A percentile compares a stretch with the other conserved stretches of the same genome.
Evolutionary conservation across 2,329 filamentous ascomycete genomes (phyloP).

Genomic region (Colletotrichum somersetense): DNA sequence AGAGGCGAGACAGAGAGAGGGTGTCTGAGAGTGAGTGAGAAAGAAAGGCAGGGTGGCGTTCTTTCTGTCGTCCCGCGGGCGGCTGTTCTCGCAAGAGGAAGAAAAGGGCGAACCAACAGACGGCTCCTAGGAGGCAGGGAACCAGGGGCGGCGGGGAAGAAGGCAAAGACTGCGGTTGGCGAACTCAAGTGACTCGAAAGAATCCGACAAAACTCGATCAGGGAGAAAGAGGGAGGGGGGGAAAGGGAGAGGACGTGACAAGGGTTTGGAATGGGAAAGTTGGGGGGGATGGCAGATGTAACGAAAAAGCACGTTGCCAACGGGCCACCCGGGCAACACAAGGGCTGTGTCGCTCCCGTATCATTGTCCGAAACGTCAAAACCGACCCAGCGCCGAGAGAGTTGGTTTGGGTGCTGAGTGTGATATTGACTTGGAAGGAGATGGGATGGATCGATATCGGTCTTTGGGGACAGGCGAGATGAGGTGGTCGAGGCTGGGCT

Average conservation of each 20-base stretch:
- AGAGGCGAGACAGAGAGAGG: neutral
- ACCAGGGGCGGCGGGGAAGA: neutral
- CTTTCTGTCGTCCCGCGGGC: slow-evolving; percentile 25
- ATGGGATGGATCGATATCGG: slow-evolving; percentile 7
- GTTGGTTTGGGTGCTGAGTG: slow-evolving; percentile 38
- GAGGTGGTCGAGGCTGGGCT: neutral
- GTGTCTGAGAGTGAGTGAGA: too few species aligned
- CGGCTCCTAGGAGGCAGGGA: slow-evolving; percentile 11
- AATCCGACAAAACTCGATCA: slow-evolving; percentile 13
- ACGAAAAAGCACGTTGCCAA: slow-evolving; percentile 20
- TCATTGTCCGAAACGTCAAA: slow-evolving; percentile 30
- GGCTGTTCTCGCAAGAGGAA: neutral
- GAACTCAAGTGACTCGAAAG: slow-evolving; percentile 1
- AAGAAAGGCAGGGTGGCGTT: neutral
- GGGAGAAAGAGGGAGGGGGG: neutral
- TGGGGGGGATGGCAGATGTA: slow-evolving; percentile 25
- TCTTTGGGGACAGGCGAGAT: neutral
- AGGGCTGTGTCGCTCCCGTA: slow-evolving; percentile 33
- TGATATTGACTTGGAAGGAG: slow-evolving; percentile 7
- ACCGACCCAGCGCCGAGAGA: slow-evolving; percentile 40
- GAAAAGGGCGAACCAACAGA: neutral
- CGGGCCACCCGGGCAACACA: slow-evolving; percentile 18
- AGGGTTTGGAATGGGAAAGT: slow-evolving; percentile 36
- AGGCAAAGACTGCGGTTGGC: neutral
- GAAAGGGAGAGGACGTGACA: slow-evolving; percentile 20